Conservation (phyloP, 495 filamentous ascomycete genomes). For the Penicillium bialowiezense region DNA sequence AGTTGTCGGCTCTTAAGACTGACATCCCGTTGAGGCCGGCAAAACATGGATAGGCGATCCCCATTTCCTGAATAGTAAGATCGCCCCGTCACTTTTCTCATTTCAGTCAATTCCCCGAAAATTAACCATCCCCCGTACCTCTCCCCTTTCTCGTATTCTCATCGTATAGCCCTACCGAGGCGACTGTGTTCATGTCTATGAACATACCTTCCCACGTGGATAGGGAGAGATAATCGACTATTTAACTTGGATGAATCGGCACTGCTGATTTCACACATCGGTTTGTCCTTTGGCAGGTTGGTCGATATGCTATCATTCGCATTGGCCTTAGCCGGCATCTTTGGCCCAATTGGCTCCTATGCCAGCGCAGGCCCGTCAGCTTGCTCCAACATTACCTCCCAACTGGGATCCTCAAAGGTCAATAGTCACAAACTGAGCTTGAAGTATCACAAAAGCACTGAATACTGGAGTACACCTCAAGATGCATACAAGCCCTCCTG, state of each 20-base stretch:
- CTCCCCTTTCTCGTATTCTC: neutral
- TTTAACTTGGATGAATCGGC: neutral
- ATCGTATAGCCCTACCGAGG: neutral
- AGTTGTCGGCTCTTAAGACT: too few relatives aligned
- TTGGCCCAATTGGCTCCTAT: slow-evolving; percentile 4
- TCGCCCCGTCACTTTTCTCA: neutral
- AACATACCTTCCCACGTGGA: neutral
- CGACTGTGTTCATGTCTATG: too few relatives aligned
- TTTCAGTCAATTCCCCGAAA: neutral
- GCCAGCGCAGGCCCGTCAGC: slow-evolving; percentile 15
- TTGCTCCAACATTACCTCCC: slow-evolving; percentile 20
- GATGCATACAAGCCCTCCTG: slow-evolving; percentile 32
- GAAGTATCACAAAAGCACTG: slow-evolving; percentile 16
- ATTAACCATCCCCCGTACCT: neutral
- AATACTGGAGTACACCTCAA: slow-evolving; percentile 48
- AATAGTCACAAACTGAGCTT: slow-evolving; percentile 11
- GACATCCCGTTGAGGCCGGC: neutral
- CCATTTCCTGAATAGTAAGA: neutral
- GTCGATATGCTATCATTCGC: slow-evolving; percentile 7
- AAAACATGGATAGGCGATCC: neutral
- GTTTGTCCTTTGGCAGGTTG: neutral
- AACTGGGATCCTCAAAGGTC: slow-evolving; percentile 23
- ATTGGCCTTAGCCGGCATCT: slow-evolving; percentile 7
- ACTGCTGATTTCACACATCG: neutral
- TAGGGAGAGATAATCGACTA: neutral